phyloP scores from a whole-genome alignment of 495 filamentous ascomycete genomes.

The Podospora pseudoanserina region DNA sequence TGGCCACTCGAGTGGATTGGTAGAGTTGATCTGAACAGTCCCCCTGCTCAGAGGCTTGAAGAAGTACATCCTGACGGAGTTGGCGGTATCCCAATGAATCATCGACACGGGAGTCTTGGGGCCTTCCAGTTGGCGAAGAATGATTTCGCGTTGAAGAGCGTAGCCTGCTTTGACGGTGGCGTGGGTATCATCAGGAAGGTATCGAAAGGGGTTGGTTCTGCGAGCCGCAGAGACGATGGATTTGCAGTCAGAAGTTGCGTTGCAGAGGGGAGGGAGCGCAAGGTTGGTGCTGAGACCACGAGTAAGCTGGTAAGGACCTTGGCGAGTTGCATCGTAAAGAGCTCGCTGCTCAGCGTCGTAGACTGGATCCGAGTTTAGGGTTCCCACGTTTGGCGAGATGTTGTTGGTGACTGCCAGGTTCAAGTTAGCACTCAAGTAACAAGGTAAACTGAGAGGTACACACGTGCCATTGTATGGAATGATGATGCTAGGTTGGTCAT shows the following conservation, averaged over 20 bases:
- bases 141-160: conserved; percentile 28
- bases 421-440: conserved; percentile 41
- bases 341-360: conserved; percentile 9
- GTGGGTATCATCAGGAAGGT: conserved; percentile 36
- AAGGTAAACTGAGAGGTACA: conserved; percentile 24
- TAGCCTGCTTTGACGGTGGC: conserved; percentile 39
- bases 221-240: conserved; percentile 32
- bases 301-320: conserved; percentile 6
- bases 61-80: conserved; percentile 33
- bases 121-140: conserved; percentile 27
- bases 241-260: conserved; percentile 29
- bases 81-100: conserved; percentile 37
- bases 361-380: conserved; percentile 29
- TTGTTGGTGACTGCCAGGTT: conserved; percentile 34
- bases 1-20: conserved; percentile 33
- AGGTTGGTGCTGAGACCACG: conserved; percentile 19
- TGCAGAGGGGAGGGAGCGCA: conserved; percentile 33
- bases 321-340: conserved; percentile 2
- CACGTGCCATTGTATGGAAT: conserved; percentile 27
- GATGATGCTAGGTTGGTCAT: conserved; percentile 42
- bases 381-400: conserved; percentile 31
- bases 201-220: conserved; percentile 30
- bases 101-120: conserved; percentile 26
- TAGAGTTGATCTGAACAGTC: conserved; percentile 38
- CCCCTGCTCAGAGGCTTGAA: conserved; percentile 42